Percentiles rank a stretch among this genome's conserved stretches.
Conservation (phyloP, 768 basidiomycete species). For the Artomyces pyxidatus region DNA sequence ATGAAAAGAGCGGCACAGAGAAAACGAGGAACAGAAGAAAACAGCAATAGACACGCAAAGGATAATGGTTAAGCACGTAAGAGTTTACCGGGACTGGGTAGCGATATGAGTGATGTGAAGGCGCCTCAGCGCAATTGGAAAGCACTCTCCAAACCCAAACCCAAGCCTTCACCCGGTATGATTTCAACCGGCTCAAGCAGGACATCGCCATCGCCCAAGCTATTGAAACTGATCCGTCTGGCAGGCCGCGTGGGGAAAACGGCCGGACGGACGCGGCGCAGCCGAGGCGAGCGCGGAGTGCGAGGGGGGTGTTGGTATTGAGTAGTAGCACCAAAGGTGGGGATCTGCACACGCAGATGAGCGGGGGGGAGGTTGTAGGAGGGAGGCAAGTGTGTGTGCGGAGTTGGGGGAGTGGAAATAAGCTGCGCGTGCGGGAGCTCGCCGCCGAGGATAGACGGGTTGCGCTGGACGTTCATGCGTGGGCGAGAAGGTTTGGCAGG, state of each 20-base stretch:
- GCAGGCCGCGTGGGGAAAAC: constrained; percentile 10
- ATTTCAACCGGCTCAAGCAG: constrained; percentile 14
- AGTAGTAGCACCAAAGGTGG: constrained; percentile 45
- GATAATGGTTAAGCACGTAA: too few relatives aligned
- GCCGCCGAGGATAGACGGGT: constrained; percentile 13
- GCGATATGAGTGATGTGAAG: too few relatives aligned
- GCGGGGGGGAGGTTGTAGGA: too few relatives aligned
- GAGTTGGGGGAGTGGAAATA: neutral
- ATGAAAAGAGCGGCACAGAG: too few relatives aligned
- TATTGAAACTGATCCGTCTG: constrained; percentile 16
- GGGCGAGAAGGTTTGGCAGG: constrained; percentile 2
- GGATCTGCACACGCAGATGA: constrained; percentile 19
- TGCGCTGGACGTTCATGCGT: constrained; percentile 9
- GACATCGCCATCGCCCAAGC: constrained; percentile 5
- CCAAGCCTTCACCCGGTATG: constrained; percentile 23
- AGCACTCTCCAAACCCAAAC: constrained; percentile 53
- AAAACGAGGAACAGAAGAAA: too few relatives aligned
- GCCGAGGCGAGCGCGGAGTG: constrained; percentile 25
- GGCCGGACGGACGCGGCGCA: constrained; percentile 13
- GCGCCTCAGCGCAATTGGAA: constrained; percentile 49
- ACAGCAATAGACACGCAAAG: too few relatives aligned
- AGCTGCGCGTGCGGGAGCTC: constrained; percentile 13
- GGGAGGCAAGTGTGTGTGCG: too few relatives aligned
- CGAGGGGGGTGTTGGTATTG: constrained; percentile 59
- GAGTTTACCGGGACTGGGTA: too few relatives aligned